Percentiles rank a stretch among this genome's conserved stretches.
These are phyloP conservation scores for Plectosphaerella plurivora DNA, from an alignment of 2,329 filamentous ascomycete species.

Conservation along the genomic window DNA sequence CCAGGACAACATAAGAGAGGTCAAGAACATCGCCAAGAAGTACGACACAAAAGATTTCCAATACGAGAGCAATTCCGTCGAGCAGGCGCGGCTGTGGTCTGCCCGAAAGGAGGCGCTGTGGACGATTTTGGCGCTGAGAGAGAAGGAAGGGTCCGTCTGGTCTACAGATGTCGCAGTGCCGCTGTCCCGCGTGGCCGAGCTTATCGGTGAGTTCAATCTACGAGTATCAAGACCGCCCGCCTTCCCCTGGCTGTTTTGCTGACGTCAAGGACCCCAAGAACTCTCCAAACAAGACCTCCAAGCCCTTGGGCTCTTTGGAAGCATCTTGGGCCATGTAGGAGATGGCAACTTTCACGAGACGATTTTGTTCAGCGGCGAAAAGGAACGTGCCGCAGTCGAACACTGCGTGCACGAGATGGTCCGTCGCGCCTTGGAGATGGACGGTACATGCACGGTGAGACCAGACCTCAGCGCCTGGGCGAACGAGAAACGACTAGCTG, in stretches of 20 bases:
- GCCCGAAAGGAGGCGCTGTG: conserved; percentile 81
- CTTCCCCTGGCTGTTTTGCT: not conserved
- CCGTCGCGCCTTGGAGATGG: conserved; percentile 85
- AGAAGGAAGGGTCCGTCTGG: conserved; percentile 38
- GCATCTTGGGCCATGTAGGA: conserved; percentile 83
- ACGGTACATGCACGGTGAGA: conserved; percentile 71
- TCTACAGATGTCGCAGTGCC: conserved; percentile 77
- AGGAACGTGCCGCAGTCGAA: conserved; percentile 72
- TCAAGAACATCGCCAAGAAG: conserved; percentile 60
- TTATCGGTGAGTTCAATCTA: conserved; percentile 34
- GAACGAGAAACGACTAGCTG: not conserved
- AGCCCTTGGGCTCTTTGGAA: conserved; percentile 79
- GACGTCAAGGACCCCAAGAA: conserved; percentile 38
- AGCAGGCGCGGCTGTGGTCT: conserved; percentile 74
- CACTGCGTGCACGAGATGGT: conserved; percentile 87
- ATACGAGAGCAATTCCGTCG: conserved; percentile 66
- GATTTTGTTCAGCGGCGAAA: conserved; percentile 74
- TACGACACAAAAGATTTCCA: conserved; percentile 67
- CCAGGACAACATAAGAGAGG: conserved; percentile 67
- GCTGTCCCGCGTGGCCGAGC: conserved; percentile 68
- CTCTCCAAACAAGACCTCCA: conserved; percentile 80
- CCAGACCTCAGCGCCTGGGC: not conserved
- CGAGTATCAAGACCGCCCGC: not conserved
- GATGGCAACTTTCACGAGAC: conserved; percentile 94
- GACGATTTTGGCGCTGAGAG: conserved; percentile 68